phyloP scores from a whole-genome alignment of 2,329 filamentous ascomycete species.

The Penicillium expansum region DNA sequence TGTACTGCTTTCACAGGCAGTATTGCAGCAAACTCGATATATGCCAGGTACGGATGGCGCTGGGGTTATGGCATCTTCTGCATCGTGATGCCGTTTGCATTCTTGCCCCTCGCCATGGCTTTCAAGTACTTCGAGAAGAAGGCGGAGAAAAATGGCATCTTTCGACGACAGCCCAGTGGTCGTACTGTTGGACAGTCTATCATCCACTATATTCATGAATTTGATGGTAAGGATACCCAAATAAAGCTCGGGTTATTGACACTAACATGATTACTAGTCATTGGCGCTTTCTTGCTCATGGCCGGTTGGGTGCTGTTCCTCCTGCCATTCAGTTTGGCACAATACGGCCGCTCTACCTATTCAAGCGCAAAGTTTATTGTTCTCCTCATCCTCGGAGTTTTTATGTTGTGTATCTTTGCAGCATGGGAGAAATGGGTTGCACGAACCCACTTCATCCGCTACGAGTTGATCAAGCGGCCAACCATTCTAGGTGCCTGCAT shows the following conservation, averaged over 20 bases:
- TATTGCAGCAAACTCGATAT: constrained; percentile 51
- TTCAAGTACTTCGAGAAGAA: constrained; percentile 58
- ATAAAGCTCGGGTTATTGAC: constrained; percentile 43
- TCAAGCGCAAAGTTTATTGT: constrained; percentile 49
- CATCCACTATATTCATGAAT: constrained; percentile 57
- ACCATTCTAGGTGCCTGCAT: constrained; percentile 54
- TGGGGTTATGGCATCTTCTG: constrained; percentile 64
- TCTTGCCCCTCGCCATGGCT: constrained; percentile 54
- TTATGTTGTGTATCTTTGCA: constrained; percentile 54
- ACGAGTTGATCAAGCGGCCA: constrained; percentile 49
- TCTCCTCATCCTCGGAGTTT: constrained; percentile 54
- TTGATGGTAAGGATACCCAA: constrained; percentile 54
- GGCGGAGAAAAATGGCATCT: constrained; percentile 55
- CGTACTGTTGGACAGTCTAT: constrained; percentile 50
- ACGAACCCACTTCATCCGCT: constrained; percentile 54
- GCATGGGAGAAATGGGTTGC: constrained; percentile 56
- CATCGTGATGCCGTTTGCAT: constrained; percentile 58
- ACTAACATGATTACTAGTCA: constrained; percentile 11
- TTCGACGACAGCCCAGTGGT: constrained; percentile 44
- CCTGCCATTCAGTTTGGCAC: constrained; percentile 61
- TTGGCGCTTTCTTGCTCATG: constrained; percentile 49
- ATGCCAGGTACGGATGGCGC: constrained; percentile 53
- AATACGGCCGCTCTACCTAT: constrained; percentile 43
- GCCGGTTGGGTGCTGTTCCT: constrained; percentile 63
- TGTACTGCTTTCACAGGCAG: constrained; percentile 59